Conservation (phyloP, 2,329 filamentous ascomycete species). For the Trichophyton equinum region DNA sequence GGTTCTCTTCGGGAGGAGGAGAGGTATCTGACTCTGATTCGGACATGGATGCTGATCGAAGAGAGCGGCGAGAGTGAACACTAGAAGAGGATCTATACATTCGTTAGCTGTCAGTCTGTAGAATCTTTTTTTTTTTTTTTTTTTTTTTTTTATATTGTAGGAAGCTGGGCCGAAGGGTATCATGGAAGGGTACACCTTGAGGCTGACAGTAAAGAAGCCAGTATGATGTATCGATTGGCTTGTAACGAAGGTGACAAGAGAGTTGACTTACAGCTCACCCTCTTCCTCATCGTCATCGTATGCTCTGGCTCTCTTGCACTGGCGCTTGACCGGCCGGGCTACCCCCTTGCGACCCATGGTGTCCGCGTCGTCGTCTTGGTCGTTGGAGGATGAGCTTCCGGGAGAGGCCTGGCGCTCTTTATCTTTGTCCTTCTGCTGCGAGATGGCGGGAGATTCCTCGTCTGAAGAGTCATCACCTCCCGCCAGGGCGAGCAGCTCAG, state of each 20-base stretch:
- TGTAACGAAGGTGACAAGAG: conserved; percentile 5
- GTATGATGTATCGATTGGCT: neutral
- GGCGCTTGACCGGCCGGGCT: conserved; percentile 24
- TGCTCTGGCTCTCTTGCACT: conserved; percentile 34
- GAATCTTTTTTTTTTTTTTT: neutral
- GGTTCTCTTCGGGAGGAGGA: conserved; percentile 32
- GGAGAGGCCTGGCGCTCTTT: conserved; percentile 26
- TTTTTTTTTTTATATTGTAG: neutral
- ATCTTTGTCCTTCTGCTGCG: conserved; percentile 39
- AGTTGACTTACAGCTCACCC: conserved; percentile 59
- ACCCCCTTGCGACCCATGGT: conserved; percentile 39
- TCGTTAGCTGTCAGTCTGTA: neutral
- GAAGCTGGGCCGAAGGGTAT: neutral
- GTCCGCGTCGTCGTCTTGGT: conserved; percentile 29
- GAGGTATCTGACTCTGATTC: conserved; percentile 64
- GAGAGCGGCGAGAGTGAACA: conserved; percentile 50
- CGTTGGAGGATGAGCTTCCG: conserved; percentile 40
- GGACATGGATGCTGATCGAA: conserved; percentile 77
- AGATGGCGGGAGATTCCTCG: conserved; percentile 40
- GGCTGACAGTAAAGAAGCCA: neutral
- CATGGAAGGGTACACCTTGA: neutral
- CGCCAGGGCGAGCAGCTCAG: conserved; percentile 84
- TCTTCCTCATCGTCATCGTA: conserved; percentile 60
- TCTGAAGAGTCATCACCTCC: conserved; percentile 52
- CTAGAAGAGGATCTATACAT: conserved; percentile 45